A percentile compares a stretch with the other conserved stretches of the same genome.
phyloP scores from a whole-genome alignment of 2,329 filamentous ascomycete species.

The Juglanconis oblonga region DNA sequence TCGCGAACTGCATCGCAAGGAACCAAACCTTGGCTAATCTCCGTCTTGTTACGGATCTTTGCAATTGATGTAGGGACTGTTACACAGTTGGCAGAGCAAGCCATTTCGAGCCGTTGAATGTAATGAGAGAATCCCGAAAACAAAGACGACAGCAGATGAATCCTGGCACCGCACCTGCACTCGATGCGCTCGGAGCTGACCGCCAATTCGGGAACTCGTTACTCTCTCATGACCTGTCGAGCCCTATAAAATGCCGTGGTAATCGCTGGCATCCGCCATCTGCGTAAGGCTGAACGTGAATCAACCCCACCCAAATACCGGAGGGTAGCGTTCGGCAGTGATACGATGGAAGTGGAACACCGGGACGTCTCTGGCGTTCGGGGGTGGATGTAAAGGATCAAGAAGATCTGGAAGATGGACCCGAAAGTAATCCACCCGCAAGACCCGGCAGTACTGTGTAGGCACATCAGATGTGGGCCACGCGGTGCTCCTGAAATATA shows the following conservation, averaged over 20 bases:
- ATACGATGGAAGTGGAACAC: conserved; percentile 1
- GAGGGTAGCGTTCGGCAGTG: conserved; percentile 16
- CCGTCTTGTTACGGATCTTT: conserved; percentile 7
- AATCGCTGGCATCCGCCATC: not conserved
- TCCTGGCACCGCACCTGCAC: not conserved
- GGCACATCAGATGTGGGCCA: not conserved
- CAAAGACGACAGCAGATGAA: not conserved
- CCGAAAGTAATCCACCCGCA: conserved; percentile 11
- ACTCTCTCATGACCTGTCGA: too few relatives aligned
- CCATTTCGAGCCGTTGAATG: not conserved
- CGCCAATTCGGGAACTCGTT: too few relatives aligned
- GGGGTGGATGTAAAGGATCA: conserved; percentile 1
- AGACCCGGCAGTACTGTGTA: conserved; percentile 7
- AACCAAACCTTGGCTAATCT: conserved; percentile 10
- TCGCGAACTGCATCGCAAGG: not conserved
- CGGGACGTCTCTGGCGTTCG: not conserved
- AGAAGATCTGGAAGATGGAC: conserved; percentile 13
- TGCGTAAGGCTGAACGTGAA: conserved; percentile 17
- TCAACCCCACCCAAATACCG: conserved; percentile 9
- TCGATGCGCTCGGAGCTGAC: not conserved
- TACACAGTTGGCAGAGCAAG: not conserved
- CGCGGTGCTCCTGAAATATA: conserved; percentile 14
- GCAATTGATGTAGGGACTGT: not conserved
- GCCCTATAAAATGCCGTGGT: too few relatives aligned
- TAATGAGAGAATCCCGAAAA: not conserved